Evolutionary conservation across 257 asterid species (phyloP).

Genomic region (Gardenia jasminoides): DNA sequence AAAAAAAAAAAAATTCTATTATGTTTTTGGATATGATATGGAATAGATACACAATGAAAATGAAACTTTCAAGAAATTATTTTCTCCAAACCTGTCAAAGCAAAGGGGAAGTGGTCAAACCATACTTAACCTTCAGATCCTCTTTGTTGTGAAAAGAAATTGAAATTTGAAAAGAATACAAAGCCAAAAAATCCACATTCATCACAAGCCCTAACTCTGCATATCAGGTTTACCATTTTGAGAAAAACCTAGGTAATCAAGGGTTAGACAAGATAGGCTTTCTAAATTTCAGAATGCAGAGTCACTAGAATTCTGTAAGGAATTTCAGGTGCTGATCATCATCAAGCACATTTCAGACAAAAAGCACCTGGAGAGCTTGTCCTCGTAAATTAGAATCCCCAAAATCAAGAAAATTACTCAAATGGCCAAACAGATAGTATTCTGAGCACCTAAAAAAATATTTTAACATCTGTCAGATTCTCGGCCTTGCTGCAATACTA

Average conservation of each 20-base stretch:
- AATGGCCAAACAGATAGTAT: not conserved
- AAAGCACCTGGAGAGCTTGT: not conserved
- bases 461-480: not conserved
- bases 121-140: not conserved
- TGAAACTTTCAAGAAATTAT: not conserved
- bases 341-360: not conserved
- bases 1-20: not conserved
- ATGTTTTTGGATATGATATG: not conserved
- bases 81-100: not conserved
- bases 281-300: not conserved
- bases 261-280: not conserved
- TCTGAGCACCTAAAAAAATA: no score
- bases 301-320: not conserved
- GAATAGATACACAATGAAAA: not conserved
- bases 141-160: not conserved
- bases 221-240: not conserved
- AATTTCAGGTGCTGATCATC: not conserved
- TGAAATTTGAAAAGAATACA: not conserved
- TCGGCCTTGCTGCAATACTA: not conserved
- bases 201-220: not conserved
- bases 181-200: no score
- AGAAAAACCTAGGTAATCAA: not conserved
- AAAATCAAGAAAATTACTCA: not conserved
- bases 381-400: not conserved
- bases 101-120: not conserved